phyloP scores from a whole-genome alignment of 805 yeast species.

The Jamesozyma jinghongensis region DNA sequence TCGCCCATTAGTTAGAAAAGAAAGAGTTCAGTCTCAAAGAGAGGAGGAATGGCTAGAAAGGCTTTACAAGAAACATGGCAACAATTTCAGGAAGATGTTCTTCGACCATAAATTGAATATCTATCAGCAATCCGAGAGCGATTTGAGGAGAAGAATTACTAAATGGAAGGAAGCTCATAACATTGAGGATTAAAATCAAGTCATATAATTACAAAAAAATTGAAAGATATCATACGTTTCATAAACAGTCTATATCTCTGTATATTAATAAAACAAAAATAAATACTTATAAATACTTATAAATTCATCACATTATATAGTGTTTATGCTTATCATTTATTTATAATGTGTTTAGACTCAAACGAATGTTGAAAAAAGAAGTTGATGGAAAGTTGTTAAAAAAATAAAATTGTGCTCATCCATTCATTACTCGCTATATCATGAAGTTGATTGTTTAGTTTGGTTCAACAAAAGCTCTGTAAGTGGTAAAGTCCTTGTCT shows the following conservation, averaged over 20 bases:
- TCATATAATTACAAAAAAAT: too few species aligned
- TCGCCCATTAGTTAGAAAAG: constrained; percentile 34
- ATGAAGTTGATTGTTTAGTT: constrained; percentile 13
- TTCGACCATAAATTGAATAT: constrained; percentile 83
- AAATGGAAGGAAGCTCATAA: constrained; percentile 55
- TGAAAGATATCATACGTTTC: too few species aligned
- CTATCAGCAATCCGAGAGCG: constrained; percentile 79
- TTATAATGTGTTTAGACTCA: too few species aligned
- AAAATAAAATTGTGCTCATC: too few species aligned
- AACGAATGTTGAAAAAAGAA: too few species aligned
- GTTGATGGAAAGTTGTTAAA: too few species aligned
- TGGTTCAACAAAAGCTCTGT: constrained; percentile 85
- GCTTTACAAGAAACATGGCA: constrained; percentile 72
- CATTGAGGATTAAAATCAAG: constrained; percentile 15
- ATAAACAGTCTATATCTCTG: neutral
- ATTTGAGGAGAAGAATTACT: constrained; percentile 57
- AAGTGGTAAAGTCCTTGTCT: constrained; percentile 57
- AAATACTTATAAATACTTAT: too few species aligned
- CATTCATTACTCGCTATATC: too few species aligned
- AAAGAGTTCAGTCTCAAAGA: constrained; percentile 54
- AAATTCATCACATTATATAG: too few species aligned
- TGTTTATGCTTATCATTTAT: too few species aligned
- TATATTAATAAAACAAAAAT: too few species aligned
- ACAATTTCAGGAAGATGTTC: constrained; percentile 80
- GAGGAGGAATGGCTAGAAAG: constrained; percentile 64